phyloP scores from a whole-genome alignment of 257 asterid genomes.

The Nicotiana tabacum region DNA sequence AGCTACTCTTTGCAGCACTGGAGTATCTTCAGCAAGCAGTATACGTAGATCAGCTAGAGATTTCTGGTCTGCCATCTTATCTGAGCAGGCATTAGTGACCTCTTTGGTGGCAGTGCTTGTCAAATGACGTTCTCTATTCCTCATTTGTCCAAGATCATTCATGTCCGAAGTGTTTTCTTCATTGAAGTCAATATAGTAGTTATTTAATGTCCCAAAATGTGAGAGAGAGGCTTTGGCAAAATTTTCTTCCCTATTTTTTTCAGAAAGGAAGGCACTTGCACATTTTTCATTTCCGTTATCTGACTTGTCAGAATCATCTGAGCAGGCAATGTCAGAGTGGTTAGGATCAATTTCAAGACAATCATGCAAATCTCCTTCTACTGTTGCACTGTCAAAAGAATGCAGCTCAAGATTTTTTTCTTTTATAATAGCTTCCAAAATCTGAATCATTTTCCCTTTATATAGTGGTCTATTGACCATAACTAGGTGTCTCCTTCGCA shows the following conservation, averaged over 20 bases:
- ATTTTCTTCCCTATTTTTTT: conserved; percentile 19
- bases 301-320: conserved; percentile 59
- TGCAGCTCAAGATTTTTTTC: conserved; percentile 31
- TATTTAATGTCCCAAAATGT: conserved; percentile 11
- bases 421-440: conserved; percentile 52
- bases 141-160: conserved; percentile 14
- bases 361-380: conserved; percentile 39
- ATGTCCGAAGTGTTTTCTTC: conserved; percentile 24
- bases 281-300: conserved; percentile 32
- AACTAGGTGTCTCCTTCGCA: conserved; percentile 63
- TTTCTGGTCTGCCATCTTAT: conserved; percentile 27
- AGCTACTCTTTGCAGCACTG: conserved; percentile 88
- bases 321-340: conserved; percentile 43
- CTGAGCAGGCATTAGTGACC: conserved; percentile 15
- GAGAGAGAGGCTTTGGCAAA: conserved; percentile 12
- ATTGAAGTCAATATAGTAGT: conserved; percentile 22
- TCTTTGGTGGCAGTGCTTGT: conserved; percentile 13
- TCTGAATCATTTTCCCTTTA: conserved; percentile 67
- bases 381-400: conserved; percentile 20
- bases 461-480: conserved; percentile 75
- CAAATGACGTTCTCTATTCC: conserved; percentile 12
- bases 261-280: conserved; percentile 6
- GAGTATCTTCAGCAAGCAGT: conserved; percentile 89
- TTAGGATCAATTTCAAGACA: conserved; percentile 52
- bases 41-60: conserved; percentile 60